Evolutionary conservation across 495 filamentous ascomycete genomes (phyloP), one percentile per base, ranked within the genome.

Genomic region (Penicillium paxilli): DNA sequence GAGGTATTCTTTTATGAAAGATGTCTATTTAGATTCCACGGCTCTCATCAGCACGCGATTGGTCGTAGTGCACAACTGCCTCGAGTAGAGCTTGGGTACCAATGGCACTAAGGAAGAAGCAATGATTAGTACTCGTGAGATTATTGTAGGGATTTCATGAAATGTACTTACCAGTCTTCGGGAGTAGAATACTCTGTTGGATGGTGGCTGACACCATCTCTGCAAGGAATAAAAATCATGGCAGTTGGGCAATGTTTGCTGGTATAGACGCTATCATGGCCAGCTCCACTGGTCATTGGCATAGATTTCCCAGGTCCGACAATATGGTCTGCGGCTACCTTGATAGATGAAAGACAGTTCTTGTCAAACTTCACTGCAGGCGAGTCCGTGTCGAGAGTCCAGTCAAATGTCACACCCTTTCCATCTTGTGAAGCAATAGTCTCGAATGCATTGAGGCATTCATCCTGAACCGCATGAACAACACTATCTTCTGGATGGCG

Each of bases 221-320:
- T 67, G 50, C 78, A 83, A 20, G 82, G 82, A 17, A 86, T 81
- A 58, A 87, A 87, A 21, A 86, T 83, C 83, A 87, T 86, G 20
- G 76, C 77, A 16, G 82, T 79, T 9, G 83, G 83, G 53, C 74
- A 80, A 38, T 73, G 68, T 55, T 75, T 73, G 49, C 73, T 82
- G 21, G 82, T 78, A 64, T 80, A 80, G 4, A 82, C 82, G 40
- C 66, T 78, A 49, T 90, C 88, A 64, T 91, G 87, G 3, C 77
- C 79, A 20, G 80, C 80, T 7, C 77, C 77, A 53, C 74, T 78
- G 3, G 68, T 78, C 67, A 81, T 75, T n/a, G 70, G 60, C 53
- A 75, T 72, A 12, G 64, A 68, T 20, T 67, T 42, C 0, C 73
- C 60, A 0, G 70, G 52, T 1, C 69, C 74, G 14, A 71, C 72